These are phyloP conservation scores for Clavaria fumosa DNA, from an alignment of 768 basidiomycete species.

Conservation along the genomic window DNA sequence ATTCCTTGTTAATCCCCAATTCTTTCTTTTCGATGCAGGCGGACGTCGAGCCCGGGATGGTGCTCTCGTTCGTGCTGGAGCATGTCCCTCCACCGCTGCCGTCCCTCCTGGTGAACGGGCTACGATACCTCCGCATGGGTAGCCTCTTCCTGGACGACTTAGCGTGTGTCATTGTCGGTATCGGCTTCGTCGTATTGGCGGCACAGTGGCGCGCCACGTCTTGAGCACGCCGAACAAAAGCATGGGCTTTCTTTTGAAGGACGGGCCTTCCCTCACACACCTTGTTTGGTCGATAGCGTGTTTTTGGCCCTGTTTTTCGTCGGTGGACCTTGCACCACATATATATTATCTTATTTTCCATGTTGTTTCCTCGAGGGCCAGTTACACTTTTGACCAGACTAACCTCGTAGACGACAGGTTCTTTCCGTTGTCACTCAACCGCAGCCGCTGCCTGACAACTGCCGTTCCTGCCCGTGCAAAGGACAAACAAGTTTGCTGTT, in stretches of 20 bases:
- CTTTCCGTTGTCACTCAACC: too few species aligned
- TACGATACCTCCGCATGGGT: conserved; percentile 59
- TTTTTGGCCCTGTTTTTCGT: too few species aligned
- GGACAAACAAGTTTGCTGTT: too few species aligned
- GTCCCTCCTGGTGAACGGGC: conserved; percentile 39
- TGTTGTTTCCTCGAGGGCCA: too few species aligned
- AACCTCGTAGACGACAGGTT: too few species aligned
- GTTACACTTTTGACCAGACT: too few species aligned
- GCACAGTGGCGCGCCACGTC: conserved; percentile 25
- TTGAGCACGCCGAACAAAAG: conserved; percentile 1
- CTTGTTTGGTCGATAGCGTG: too few species aligned
- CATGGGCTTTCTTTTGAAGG: conserved; percentile 10
- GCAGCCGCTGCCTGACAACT: too few species aligned
- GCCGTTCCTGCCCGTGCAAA: too few species aligned
- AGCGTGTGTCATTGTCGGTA: conserved; percentile 50
- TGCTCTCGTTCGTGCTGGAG: conserved; percentile 45
- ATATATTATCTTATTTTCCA: too few species aligned
- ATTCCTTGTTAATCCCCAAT: conserved; percentile 1
- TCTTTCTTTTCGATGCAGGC: conserved; percentile 24
- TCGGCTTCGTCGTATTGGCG: conserved; percentile 48
- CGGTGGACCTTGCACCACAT: too few species aligned
- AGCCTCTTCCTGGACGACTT: conserved; percentile 57
- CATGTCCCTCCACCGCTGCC: conserved; percentile 52
- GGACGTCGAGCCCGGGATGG: conserved; percentile 38
- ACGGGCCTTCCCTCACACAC: too few species aligned